Conservation (phyloP, 306 rosid genomes). For the Cucurbita pepo region DNA sequence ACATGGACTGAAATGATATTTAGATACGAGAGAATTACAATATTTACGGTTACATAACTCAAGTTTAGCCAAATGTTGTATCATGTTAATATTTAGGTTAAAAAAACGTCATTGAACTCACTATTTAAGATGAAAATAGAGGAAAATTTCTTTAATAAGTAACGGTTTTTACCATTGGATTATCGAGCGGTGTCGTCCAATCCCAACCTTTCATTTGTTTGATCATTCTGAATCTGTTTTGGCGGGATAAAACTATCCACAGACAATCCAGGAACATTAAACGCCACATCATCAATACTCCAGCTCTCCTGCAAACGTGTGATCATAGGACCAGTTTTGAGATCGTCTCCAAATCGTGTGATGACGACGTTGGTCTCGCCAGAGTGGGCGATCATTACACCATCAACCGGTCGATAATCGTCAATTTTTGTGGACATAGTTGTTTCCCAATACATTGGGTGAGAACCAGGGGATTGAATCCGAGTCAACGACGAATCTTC, state of each 20-base stretch:
- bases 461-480: conserved; percentile 71
- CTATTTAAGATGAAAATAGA: no score
- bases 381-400: conserved; percentile 60
- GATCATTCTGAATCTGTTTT: conserved; percentile 35
- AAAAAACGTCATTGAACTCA: no score
- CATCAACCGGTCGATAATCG: conserved; percentile 59
- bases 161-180: not conserved
- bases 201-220: conserved; percentile 24
- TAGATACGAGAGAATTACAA: no score
- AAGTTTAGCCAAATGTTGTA: no score
- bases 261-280: conserved; percentile 71
- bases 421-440: conserved; percentile 69
- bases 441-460: conserved; percentile 88
- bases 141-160: no score
- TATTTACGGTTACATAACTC: no score
- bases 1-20: no score
- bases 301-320: conserved; percentile 73
- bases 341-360: conserved; percentile 64
- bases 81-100: no score
- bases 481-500: conserved; percentile 85
- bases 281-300: conserved; percentile 80
- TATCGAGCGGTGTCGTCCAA: not conserved
- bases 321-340: conserved; percentile 45
- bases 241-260: conserved; percentile 88
- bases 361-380: conserved; percentile 58